Evolutionary conservation across 768 basidiomycete species (phyloP), one percentile per base, ranked within the genome.

Genomic region (Mycena capillaripes): DNA sequence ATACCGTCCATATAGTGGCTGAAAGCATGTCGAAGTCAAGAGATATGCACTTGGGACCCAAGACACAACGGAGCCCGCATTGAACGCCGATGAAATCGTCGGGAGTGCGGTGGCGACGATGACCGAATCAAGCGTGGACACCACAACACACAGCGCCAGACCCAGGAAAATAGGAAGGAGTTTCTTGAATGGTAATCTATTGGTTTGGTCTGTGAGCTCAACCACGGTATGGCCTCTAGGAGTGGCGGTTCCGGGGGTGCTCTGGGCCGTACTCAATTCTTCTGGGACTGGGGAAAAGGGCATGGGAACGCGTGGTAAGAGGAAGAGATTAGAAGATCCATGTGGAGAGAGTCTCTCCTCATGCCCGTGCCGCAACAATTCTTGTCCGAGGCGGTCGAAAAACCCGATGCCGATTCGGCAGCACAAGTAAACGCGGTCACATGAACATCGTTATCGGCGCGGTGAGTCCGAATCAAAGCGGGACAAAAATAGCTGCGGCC

Each of bases 41-140:
- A 95, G 86, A 76, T 93, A 94, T 0, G 89, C 88, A 0, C 92
- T 92, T 0, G 92, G 93, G 3, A 94, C 92, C 93, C 92, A 94
- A 7, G 90, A 91, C 29, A 86, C 82, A 29, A 91, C 85, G 4
- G 89, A 86, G 4, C 91, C 89, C 0, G 92, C 90, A 62, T 90
- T 84, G 80, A 94, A 94, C 4, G 87, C 86, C 25, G 86, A 76
- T 5, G 92, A 90, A 56, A 95, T 89, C 0, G 90, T 92, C 0
- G 93, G 92, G n/a, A 95, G 82, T 2, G 92, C 90, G 0, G 93
- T 94, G 0, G 92, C 91, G 11, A 93, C 89, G 57, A 93, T 91
- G 10, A 93, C 93, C 14, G 92, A 91, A 78, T 94, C 93, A 0
- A 93, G 81, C 0, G 89, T 83, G 7, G 91, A 88, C 55, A 92